Percentiles rank a stretch among this genome's conserved stretches.
Evolutionary conservation across 2,329 filamentous ascomycete species (phyloP).

Genomic region (Cryphonectria parasitica): DNA sequence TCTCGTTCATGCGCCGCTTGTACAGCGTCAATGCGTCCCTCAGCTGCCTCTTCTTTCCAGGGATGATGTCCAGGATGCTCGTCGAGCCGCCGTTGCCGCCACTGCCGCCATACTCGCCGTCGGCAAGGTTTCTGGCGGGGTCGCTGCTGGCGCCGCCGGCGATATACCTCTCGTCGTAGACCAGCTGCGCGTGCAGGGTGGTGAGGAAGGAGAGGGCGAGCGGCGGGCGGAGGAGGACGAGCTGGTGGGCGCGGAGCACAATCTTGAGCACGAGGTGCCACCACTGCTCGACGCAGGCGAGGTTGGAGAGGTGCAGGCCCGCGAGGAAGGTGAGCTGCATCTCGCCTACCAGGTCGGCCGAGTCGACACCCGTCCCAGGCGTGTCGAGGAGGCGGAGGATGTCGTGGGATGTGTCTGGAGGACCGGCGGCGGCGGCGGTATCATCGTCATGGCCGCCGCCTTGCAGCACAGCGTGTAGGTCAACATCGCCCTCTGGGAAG

Average conservation of each 20-base stretch:
- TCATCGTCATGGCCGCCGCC: constrained; percentile 26
- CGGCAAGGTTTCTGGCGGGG: background rate
- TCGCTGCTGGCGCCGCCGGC: constrained; percentile 37
- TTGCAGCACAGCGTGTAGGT: constrained; percentile 33
- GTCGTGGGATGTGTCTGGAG: constrained; percentile 53
- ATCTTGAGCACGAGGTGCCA: constrained; percentile 57
- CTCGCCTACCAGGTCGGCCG: constrained; percentile 59
- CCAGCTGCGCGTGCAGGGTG: constrained; percentile 58
- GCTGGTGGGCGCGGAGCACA: constrained; percentile 53
- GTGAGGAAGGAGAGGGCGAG: constrained; percentile 53
- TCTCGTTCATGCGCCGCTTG: constrained; percentile 56
- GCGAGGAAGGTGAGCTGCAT: constrained; percentile 63
- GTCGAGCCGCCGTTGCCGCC: constrained; percentile 14
- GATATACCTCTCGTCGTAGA: constrained; percentile 55
- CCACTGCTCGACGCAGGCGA: constrained; percentile 66
- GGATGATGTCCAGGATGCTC: constrained; percentile 41
- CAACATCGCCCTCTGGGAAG: constrained; percentile 51
- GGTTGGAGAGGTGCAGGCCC: constrained; percentile 61
- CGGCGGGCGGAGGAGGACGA: constrained; percentile 47
- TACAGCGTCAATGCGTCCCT: constrained; percentile 56
- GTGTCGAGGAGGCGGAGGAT: constrained; percentile 47
- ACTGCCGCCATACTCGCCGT: constrained; percentile 11
- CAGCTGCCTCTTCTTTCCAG: constrained; percentile 41
- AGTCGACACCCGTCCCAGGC: constrained; percentile 33
- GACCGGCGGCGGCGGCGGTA: background rate